Evolutionary conservation across 1,139 yeast genomes (phyloP).

Genomic region (Kodamaea arcana): DNA sequence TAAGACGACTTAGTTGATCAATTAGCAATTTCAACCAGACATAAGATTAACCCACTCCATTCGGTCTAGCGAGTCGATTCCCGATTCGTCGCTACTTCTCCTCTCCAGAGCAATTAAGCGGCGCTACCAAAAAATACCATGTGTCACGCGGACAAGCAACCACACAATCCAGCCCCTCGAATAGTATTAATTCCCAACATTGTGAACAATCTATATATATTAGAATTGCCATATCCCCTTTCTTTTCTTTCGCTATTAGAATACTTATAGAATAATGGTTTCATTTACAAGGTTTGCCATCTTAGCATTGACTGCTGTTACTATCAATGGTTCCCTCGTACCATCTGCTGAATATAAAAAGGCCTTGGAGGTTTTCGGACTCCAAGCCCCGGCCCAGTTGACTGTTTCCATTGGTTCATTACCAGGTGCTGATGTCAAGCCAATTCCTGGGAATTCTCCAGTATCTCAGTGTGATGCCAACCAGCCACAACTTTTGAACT

Average conservation of each 20-base stretch:
- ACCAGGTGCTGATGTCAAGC: conserved; percentile 43
- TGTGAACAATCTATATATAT: no score
- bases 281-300: conserved; percentile 20
- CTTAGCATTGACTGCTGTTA: conserved; percentile 15
- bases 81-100: no score
- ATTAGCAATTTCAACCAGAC: no score
- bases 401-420: conserved; percentile 2
- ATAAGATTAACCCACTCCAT: no score
- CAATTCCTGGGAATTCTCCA: conserved; percentile 91
- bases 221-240: no score
- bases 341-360: conserved; percentile 18
- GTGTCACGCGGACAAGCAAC: neutral
- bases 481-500: conserved; percentile 57
- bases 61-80: no score
- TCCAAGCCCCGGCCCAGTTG: conserved; percentile 9
- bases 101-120: neutral
- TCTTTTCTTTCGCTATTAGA: neutral
- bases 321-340: conserved; percentile 20
- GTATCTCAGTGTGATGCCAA: conserved; percentile 68
- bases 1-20: no score
- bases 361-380: conserved; percentile 17
- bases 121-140: neutral
- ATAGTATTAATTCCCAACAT: no score
- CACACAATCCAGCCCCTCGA: neutral
- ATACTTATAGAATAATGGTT: conserved; percentile 20